Conservation (phyloP, 768 basidiomycete genomes). For the Lenzites betulinus region DNA sequence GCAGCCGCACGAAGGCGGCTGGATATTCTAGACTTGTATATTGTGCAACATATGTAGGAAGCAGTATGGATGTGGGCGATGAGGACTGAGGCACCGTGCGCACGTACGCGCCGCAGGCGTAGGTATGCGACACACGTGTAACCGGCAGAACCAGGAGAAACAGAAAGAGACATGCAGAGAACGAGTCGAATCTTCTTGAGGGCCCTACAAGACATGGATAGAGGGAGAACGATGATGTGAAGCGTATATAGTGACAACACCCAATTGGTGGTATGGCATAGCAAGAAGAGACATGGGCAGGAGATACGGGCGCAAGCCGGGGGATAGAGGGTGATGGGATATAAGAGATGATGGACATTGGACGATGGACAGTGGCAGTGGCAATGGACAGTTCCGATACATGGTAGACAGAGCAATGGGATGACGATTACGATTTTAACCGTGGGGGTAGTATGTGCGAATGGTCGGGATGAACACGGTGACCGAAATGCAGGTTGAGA, state of each 20-base stretch:
- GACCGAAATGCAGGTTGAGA: neutral
- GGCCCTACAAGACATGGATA: constrained; percentile 12
- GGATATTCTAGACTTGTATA: neutral
- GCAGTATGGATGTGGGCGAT: neutral
- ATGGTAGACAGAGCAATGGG: constrained; percentile 16
- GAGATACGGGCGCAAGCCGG: neutral
- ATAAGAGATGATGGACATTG: neutral
- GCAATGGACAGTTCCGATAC: constrained; percentile 19
- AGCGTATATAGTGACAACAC: constrained; percentile 18
- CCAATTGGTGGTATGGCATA: constrained; percentile 12
- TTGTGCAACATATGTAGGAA: constrained; percentile 8
- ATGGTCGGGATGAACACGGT: neutral
- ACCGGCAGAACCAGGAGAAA: neutral
- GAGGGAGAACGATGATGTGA: neutral
- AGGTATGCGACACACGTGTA: constrained; percentile 4
- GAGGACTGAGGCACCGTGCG: neutral
- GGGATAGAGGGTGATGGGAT: neutral
- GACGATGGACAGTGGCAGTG: constrained; percentile 3
- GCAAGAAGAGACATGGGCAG: constrained; percentile 1
- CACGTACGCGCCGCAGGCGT: constrained; percentile 3
- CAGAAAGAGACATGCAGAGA: neutral
- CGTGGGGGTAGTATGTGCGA: neutral
- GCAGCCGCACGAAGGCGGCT: too few species aligned
- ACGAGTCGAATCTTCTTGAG: constrained; percentile 8
- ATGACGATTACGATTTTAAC: constrained; percentile 5